Evolutionary conservation across 163 green algal species (phyloP), one percentile per base, ranked within the genome.

Genomic region (Chloromonas sp.): DNA sequence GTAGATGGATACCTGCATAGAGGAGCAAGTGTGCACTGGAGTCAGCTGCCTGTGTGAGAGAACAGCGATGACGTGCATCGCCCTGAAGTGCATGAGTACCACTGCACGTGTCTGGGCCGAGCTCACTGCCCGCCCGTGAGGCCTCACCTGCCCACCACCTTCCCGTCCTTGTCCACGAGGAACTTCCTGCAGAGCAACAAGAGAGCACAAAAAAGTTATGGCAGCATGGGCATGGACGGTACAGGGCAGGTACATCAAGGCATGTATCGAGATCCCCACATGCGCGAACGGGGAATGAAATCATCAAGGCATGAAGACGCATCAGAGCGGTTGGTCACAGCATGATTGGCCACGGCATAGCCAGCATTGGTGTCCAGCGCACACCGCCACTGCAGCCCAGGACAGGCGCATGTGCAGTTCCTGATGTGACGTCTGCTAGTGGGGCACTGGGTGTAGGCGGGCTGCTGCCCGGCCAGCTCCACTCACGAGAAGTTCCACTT

Each of bases 401-500:
- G 36, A n/a, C 80, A 60, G 70, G 13, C 1, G 59, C 3, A 77
- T 0, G 0, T 61, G 36, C 36, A 36, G 36, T 36, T 36, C 36
- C 36, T 36, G 36, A 36, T 36, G 36, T 36, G 36, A 36, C 36
- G 36, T 36, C 36, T 36, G 36, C 36, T 36, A 36, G 36, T 36
- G 36, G 36, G 36, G 36, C 36, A 36, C 36, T 36, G 36, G 36
- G 36, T 36, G 36, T 36, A 36, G 36, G 36, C 36, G 36, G 36
- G 36, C 36, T 36, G 36, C 36, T 36, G 36, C 36, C 36, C 36
- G 36, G 36, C 36, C 36, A 36, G 36, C 1, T 76, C 0, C 58
- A 86, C 85, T 88, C 77, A 81, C 77, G 14, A 86, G 86, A 95
- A 95, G 88, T 96, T 96, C 93, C 93, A 96, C 84, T 94, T 94